These are phyloP conservation scores for Neonectria ditissima DNA, from an alignment of 2,329 filamentous ascomycete species.

Conservation along the genomic window DNA sequence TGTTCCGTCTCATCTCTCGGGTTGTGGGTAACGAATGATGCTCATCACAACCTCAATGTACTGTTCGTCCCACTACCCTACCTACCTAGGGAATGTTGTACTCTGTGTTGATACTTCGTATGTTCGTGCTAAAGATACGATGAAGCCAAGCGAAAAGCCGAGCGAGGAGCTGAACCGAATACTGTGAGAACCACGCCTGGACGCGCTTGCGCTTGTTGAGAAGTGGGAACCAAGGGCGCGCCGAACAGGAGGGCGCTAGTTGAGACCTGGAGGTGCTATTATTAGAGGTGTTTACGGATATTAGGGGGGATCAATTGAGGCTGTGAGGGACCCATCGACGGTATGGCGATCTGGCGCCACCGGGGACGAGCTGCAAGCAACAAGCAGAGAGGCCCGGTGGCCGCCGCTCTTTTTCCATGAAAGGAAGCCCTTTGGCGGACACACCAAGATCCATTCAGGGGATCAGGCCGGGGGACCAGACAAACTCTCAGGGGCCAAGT, in stretches of 20 bases:
- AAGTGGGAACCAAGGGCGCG: slow-evolving; percentile 27
- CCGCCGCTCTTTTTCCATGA: slow-evolving; percentile 18
- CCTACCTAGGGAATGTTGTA: no score
- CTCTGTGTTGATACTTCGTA: no score
- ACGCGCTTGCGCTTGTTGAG: slow-evolving; percentile 38
- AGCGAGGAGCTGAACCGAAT: background rate
- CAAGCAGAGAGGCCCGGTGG: slow-evolving; percentile 16
- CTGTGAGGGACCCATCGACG: slow-evolving; percentile 41
- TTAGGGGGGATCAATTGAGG: slow-evolving; percentile 41
- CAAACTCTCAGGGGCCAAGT: slow-evolving; percentile 30
- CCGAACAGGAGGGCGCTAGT: slow-evolving; percentile 37
- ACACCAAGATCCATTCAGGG: slow-evolving; percentile 15
- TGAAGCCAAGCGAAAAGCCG: background rate
- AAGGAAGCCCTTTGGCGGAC: background rate
- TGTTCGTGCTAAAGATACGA: background rate
- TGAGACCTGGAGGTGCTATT: slow-evolving; percentile 37
- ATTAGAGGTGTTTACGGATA: slow-evolving; percentile 33
- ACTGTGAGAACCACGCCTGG: slow-evolving; percentile 19
- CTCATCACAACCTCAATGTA: background rate
- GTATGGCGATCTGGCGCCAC: slow-evolving; percentile 42
- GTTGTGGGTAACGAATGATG: slow-evolving; percentile 6
- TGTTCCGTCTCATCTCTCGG: slow-evolving; percentile 13
- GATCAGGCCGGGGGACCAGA: slow-evolving; percentile 9
- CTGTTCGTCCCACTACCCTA: no score
- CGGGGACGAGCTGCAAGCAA: slow-evolving; percentile 5